phyloP scores from a whole-genome alignment of 805 yeast genomes.

The Teunomyces gatunensis region DNA sequence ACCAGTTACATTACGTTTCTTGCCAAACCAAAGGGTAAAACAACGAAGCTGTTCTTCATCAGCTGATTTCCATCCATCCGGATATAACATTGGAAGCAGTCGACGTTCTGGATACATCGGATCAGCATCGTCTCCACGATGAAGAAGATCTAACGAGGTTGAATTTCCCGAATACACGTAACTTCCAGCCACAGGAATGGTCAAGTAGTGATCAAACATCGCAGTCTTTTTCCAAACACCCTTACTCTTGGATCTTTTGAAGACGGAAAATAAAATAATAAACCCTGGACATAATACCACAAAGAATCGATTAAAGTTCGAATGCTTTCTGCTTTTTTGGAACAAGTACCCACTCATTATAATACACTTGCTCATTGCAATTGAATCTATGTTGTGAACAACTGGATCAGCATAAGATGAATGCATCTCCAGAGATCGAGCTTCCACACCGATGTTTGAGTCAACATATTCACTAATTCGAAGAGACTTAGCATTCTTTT shows the following conservation, averaged over 20 bases:
- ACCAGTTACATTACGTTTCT: constrained; percentile 45
- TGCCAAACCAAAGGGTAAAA: constrained; percentile 83
- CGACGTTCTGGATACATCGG: constrained; percentile 51
- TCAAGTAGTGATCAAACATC: constrained; percentile 50
- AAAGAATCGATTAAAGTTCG: constrained; percentile 59
- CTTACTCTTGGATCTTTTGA: constrained; percentile 45
- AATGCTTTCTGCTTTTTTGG: constrained; percentile 66
- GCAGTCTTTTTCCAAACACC: constrained; percentile 44
- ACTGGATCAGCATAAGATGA: constrained; percentile 50
- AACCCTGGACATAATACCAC: constrained; percentile 71
- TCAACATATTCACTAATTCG: constrained; percentile 57
- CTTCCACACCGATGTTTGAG: constrained; percentile 45
- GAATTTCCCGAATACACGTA: constrained; percentile 73
- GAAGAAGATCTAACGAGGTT: constrained; percentile 55
- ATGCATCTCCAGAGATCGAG: constrained; percentile 10
- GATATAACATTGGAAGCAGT: constrained; percentile 66
- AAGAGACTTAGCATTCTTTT: constrained; percentile 44
- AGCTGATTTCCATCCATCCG: constrained; percentile 80
- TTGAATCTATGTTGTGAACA: constrained; percentile 53
- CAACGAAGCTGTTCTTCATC: constrained; percentile 77
- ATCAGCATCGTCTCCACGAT: constrained; percentile 45
- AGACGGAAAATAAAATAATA: constrained; percentile 55
- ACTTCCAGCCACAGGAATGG: constrained; percentile 63
- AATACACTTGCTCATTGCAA: constrained; percentile 59
- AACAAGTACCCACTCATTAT: constrained; percentile 65